These are phyloP conservation scores for Pleurotus eryngii DNA, from an alignment of 768 basidiomycete genomes.

Conservation along the genomic window DNA sequence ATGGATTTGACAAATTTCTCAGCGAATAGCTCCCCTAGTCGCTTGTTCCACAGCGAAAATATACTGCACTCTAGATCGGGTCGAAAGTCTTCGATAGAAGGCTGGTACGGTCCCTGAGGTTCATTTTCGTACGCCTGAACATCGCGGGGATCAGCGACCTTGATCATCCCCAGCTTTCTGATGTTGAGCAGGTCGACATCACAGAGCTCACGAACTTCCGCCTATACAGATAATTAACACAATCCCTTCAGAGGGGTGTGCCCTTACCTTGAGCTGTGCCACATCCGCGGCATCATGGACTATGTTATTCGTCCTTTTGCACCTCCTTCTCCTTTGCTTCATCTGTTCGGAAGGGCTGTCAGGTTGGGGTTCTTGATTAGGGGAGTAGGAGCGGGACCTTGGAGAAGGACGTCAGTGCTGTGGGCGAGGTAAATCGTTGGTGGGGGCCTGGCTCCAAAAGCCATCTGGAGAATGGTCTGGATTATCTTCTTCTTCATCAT, in stretches of 20 bases:
- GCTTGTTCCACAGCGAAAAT: constrained; percentile 4
- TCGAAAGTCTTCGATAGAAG: constrained; percentile 1
- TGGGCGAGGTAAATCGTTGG: no score
- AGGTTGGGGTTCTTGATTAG: no score
- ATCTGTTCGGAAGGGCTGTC: no score
- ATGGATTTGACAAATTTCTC: neutral
- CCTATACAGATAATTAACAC: neutral
- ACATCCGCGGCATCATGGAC: no score
- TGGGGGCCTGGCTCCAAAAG: no score
- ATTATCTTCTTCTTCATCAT: no score
- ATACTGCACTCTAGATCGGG: neutral
- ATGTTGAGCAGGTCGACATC: neutral
- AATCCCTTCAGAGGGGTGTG: neutral
- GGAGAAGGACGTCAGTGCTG: no score
- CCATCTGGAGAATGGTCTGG: no score
- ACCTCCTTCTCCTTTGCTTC: no score
- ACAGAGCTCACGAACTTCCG: neutral
- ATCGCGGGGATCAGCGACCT: neutral
- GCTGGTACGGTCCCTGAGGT: neutral
- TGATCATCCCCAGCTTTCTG: neutral
- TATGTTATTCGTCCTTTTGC: no score
- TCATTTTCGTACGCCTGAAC: neutral
- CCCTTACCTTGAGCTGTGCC: no score
- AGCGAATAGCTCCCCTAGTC: neutral
- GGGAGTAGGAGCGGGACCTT: no score